Conservation (phyloP, 495 filamentous ascomycete species). For the Diplogelasinospora grovesii region DNA sequence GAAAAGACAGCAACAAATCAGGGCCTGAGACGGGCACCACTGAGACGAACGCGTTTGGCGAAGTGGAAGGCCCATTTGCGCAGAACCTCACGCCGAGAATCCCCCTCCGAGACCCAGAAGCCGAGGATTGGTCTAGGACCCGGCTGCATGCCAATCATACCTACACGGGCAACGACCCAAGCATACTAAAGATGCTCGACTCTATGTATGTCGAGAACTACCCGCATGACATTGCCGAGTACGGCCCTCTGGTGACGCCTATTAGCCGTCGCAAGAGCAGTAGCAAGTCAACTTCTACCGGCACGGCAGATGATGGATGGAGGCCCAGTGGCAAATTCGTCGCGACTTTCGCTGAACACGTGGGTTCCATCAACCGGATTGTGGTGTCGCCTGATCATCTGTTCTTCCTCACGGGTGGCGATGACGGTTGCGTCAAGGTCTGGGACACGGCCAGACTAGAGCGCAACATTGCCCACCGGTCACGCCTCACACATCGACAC, state of each 20-base stretch:
- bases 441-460: slow-evolving; percentile 92
- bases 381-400: slow-evolving; percentile 81
- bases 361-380: slow-evolving; percentile 72
- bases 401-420: slow-evolving; percentile 91
- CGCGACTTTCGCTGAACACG: slow-evolving; percentile 83
- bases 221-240: slow-evolving; percentile 69
- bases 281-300: slow-evolving; percentile 40
- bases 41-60: slow-evolving; percentile 74
- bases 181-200: slow-evolving; percentile 77
- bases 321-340: slow-evolving; percentile 77
- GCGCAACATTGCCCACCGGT: slow-evolving; percentile 77
- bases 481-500: slow-evolving; percentile 82
- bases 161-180: slow-evolving; percentile 85
- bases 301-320: slow-evolving; percentile 57
- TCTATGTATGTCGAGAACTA: slow-evolving; percentile 86
- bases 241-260: slow-evolving; percentile 76
- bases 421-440: slow-evolving; percentile 86
- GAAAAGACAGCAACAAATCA: slow-evolving; percentile 73
- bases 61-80: slow-evolving; percentile 64
- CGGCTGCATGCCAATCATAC: slow-evolving; percentile 51
- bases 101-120: slow-evolving; percentile 22
- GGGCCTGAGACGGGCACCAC: slow-evolving; percentile 78
- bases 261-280: slow-evolving; percentile 54
- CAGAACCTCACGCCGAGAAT: slow-evolving; percentile 23
- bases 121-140: slow-evolving; percentile 25